These are phyloP conservation scores for Solanum pinnatisectum DNA, from an alignment of 257 asterid species.

Conservation along the genomic window DNA sequence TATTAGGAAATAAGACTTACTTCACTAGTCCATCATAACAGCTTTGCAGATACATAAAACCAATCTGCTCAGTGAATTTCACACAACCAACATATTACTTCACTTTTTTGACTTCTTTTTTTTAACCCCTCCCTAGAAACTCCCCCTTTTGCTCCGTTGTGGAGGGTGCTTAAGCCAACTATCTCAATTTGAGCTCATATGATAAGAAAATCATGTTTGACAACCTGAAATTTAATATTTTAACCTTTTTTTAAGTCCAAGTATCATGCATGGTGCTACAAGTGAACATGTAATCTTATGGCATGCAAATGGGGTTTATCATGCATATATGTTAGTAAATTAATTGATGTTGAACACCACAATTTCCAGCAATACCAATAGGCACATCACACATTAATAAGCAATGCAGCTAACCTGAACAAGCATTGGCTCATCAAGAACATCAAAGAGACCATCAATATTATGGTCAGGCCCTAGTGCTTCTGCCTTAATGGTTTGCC, in stretches of 20 bases:
- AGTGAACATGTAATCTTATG: neutral
- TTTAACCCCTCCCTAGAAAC: neutral
- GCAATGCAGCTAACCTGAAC: constrained; percentile 54
- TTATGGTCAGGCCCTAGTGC: constrained; percentile 89
- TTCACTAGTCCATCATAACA: neutral
- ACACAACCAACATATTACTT: neutral
- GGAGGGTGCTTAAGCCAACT: neutral
- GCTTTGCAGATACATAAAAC: neutral
- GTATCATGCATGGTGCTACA: neutral
- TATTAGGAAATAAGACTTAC: neutral
- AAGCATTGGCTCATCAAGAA: constrained; percentile 94
- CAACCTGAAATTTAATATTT: neutral
- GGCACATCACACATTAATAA: constrained; percentile 4
- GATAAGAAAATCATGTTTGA: neutral
- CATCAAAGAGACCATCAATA: constrained; percentile 46
- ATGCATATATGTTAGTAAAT: neutral
- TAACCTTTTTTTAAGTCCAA: neutral
- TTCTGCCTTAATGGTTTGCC: constrained; percentile 85
- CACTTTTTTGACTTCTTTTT: neutral
- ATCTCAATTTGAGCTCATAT: neutral
- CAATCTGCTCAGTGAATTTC: neutral
- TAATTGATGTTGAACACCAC: neutral
- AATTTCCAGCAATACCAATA: neutral
- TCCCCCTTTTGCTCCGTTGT: neutral
- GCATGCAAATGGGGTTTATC: neutral